Evolutionary conservation across 345 rosid genomes (phyloP).

Genomic region (Eucalyptus sp.): DNA sequence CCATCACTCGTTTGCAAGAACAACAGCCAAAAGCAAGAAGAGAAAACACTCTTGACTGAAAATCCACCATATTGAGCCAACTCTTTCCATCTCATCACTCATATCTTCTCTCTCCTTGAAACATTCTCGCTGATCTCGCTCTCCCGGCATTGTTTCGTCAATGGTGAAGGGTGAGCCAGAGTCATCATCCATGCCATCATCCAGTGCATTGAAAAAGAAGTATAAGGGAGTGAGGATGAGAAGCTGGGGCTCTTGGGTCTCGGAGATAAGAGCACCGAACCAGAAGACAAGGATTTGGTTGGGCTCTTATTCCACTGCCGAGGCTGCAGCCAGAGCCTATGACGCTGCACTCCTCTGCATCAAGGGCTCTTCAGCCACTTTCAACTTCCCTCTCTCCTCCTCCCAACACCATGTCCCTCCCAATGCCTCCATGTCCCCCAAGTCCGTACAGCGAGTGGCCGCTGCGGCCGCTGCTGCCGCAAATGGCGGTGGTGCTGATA

Average conservation of each 20-base stretch:
- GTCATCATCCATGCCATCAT: slow-evolving; percentile 10
- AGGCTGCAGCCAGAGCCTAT: slow-evolving; percentile 96
- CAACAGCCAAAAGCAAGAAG: slow-evolving; percentile 2
- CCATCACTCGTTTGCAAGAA: background rate
- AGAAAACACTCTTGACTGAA: background rate
- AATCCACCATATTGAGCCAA: background rate
- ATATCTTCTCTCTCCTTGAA: background rate
- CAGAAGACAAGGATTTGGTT: slow-evolving; percentile 95
- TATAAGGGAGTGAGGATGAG: slow-evolving; percentile 97
- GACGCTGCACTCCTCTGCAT: slow-evolving; percentile 95
- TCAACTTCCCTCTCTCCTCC: slow-evolving; percentile 61
- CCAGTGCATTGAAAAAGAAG: slow-evolving; percentile 32
- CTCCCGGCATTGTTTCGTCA: background rate
- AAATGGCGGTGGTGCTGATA: background rate
- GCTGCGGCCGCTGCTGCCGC: slow-evolving; percentile 57
- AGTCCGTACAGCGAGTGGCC: slow-evolving; percentile 77
- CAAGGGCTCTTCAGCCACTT: slow-evolving; percentile 59
- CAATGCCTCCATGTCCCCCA: slow-evolving; percentile 57
- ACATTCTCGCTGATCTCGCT: background rate
- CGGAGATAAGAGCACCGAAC: slow-evolving; percentile 95
- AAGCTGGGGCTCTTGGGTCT: slow-evolving; percentile 99
- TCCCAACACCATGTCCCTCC: slow-evolving; percentile 14
- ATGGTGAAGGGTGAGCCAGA: slow-evolving; percentile 65
- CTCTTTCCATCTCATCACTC: background rate
- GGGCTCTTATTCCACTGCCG: slow-evolving; percentile 91